phyloP scores from a whole-genome alignment of 345 rosid genomes.

The Rhodomyrtus tomentosa region DNA sequence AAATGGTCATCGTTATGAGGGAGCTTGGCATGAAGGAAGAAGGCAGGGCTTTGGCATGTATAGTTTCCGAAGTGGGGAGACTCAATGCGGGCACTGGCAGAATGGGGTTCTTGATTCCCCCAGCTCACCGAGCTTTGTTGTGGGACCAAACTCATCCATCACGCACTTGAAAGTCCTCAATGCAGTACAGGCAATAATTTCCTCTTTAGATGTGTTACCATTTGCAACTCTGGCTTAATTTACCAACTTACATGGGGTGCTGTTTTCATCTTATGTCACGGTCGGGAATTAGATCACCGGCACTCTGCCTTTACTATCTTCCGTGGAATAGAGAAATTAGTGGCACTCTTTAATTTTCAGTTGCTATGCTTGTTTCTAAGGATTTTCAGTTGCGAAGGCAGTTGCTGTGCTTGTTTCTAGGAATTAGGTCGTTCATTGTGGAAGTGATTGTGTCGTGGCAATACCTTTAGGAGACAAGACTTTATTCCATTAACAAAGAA shows the following conservation, averaged over 20 bases:
- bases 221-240: not conserved
- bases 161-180: conserved; percentile 18
- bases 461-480: not conserved
- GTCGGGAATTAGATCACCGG: not conserved
- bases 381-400: not conserved
- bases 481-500: not conserved
- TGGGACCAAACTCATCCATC: conserved; percentile 12
- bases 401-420: not conserved
- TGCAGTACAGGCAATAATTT: conserved; percentile 28
- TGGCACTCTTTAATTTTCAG: not conserved
- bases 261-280: not conserved
- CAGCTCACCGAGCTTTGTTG: conserved; percentile 6
- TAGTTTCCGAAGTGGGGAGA: conserved; percentile 68
- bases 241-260: not conserved
- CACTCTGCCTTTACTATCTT: not conserved
- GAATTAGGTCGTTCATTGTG: not conserved
- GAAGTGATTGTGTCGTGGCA: not conserved
- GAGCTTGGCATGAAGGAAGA: conserved; percentile 90
- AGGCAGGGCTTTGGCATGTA: conserved; percentile 85
- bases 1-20: conserved; percentile 70
- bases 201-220: not conserved
- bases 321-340: not conserved
- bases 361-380: not conserved
- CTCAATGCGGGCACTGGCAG: conserved; percentile 74
- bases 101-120: conserved; percentile 31